A percentile compares a stretch with the other conserved stretches of the same genome.
These are phyloP conservation scores for Fusarium xylarioides DNA, from an alignment of 2,329 filamentous ascomycete species.

Conservation along the genomic window DNA sequence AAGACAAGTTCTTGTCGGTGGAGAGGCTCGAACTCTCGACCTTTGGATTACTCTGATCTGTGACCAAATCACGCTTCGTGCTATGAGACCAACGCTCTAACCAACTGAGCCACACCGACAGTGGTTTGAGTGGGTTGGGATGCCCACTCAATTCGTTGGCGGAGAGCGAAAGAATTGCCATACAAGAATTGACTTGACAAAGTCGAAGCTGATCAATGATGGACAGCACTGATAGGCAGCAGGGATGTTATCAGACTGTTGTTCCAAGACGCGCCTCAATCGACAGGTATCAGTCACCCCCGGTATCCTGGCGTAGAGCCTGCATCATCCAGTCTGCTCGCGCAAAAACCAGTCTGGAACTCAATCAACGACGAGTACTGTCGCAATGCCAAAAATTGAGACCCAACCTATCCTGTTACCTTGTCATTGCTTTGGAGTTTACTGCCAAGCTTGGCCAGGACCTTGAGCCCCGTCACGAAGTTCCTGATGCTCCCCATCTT, in stretches of 20 bases:
- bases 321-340: not conserved
- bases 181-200: not conserved
- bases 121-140: not conserved
- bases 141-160: not conserved
- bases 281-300: not conserved
- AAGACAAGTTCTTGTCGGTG: not conserved
- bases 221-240: not conserved
- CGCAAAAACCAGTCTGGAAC: not conserved
- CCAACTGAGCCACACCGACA: slow-evolving; percentile 7
- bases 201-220: not conserved
- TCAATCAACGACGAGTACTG: not conserved
- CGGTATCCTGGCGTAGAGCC: not conserved
- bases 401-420: too few species aligned
- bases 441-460: not conserved
- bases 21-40: slow-evolving; percentile 6
- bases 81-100: slow-evolving; percentile 9
- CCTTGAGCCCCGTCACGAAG: not conserved
- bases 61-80: not conserved
- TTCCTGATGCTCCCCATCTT: not conserved
- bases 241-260: not conserved
- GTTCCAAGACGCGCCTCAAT: too few species aligned
- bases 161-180: not conserved
- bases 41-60: slow-evolving; percentile 2
- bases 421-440: not conserved
- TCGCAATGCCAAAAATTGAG: rapidly evolving